Base-by-base conservation (phyloP, 257 asterid species). In the Plantago elongata region DNA sequence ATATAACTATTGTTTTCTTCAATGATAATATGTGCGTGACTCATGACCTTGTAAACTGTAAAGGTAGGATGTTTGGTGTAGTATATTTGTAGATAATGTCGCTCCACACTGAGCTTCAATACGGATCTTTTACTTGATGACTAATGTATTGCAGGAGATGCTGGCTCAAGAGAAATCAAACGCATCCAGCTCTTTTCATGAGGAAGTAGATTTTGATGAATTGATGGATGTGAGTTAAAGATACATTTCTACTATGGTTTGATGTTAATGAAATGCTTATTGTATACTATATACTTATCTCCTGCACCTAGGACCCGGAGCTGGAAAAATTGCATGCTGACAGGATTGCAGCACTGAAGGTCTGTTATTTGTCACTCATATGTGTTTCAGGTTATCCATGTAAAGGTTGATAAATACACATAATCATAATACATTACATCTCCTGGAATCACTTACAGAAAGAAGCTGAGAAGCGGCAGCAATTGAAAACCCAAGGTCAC, bases 261-360 rank as follows among this genome's bases (percentile, higher is more conserved):
- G 51, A 51, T 9, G 6, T 63, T 17, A 46, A 13, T 48, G 27
- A 30, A 45, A 22, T 3, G n/a, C 11, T 63, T 42, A 46, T 42
- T 34, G 5, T 29, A 38, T 11, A 55, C 45, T 29, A 54, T 22
- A 64, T 44, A 27, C 16, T 27, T 68, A 40, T 72, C 45, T 40
- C 34, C 56, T 73, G 46, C 65, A 54, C 65, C 0, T 78, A 93
- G 96, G 97, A 93, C 74, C 99, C 99, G 30, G 96, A 89, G 79
- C 92, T 93, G 78, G 99, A 93, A 79, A 87, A 80, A 69, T 74
- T 93, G 83, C 99, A 89, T 13, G 95, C 99, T n/a, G 96, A 89
- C 72, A 79, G 97, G 88, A 87, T 93, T 65, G 92, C 95, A 4
- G 66, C 96, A 69, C 95, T 93, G 70, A 90, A 85, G 96, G 99